Percentiles rank a stretch among this genome's conserved stretches.
These are phyloP conservation scores for Colletotrichum shisoi DNA, from an alignment of 2,329 filamentous ascomycete species.

Conservation along the genomic window DNA sequence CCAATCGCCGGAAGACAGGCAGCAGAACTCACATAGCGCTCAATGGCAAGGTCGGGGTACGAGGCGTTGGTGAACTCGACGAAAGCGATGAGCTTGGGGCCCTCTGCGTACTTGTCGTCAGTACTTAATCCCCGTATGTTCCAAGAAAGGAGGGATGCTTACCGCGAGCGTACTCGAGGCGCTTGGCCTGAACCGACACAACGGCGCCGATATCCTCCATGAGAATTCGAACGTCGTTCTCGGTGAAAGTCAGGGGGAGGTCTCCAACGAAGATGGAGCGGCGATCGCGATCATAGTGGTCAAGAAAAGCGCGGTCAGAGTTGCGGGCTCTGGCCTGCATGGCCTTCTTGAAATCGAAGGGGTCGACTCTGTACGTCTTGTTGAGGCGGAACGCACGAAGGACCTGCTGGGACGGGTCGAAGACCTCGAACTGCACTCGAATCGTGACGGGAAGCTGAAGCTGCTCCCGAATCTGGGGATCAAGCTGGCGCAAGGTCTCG, in stretches of 20 bases:
- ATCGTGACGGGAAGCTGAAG: constrained; percentile 50
- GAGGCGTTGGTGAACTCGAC: constrained; percentile 53
- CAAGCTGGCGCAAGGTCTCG: constrained; percentile 46
- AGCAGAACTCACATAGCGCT: constrained; percentile 45
- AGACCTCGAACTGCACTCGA: constrained; percentile 60
- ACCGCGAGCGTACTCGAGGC: constrained; percentile 29
- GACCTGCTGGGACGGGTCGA: constrained; percentile 60
- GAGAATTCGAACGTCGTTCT: constrained; percentile 49
- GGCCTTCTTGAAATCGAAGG: constrained; percentile 45
- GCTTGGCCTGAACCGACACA: constrained; percentile 45
- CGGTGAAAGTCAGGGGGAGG: constrained; percentile 51
- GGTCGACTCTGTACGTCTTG: constrained; percentile 45
- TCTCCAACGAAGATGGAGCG: constrained; percentile 60
- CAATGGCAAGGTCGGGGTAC: constrained; percentile 50
- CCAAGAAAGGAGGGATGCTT: not conserved
- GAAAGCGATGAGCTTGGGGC: constrained; percentile 47
- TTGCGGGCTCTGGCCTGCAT: constrained; percentile 34
- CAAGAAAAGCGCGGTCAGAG: constrained; percentile 43
- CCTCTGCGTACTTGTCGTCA: constrained; percentile 26
- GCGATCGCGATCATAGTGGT: constrained; percentile 54
- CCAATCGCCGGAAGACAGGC: not conserved
- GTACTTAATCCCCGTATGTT: not conserved
- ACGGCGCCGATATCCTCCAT: constrained; percentile 53
- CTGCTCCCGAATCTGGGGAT: constrained; percentile 45
- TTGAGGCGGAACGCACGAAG: constrained; percentile 52